Conservation (phyloP, 2,329 filamentous ascomycete species). For the Colletotrichum spaethianum region DNA sequence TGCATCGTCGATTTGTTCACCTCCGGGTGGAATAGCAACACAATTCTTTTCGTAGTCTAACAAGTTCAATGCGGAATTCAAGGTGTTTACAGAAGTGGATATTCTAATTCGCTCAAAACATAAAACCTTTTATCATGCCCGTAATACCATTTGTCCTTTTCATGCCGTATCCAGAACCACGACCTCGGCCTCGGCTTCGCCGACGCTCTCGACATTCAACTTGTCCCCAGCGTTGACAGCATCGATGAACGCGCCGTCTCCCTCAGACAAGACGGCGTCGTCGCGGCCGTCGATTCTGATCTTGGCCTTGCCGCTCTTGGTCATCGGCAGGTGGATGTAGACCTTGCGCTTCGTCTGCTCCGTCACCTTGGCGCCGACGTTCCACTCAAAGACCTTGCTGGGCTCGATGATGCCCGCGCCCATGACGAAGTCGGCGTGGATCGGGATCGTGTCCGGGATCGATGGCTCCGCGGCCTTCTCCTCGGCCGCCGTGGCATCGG, state of each 20-base stretch:
- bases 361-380: conserved; percentile 72
- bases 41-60: neutral
- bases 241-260: conserved; percentile 85
- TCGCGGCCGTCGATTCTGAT: conserved; percentile 77
- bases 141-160: conserved; percentile 25
- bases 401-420: conserved; percentile 81
- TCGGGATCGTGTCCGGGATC: conserved; percentile 79
- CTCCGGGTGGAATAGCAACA: neutral
- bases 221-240: conserved; percentile 75
- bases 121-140: neutral
- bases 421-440: conserved; percentile 90
- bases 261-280: conserved; percentile 78
- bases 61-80: neutral
- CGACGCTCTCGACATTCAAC: conserved; percentile 76
- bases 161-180: conserved; percentile 76
- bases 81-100: conserved; percentile 4
- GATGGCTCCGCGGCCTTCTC: conserved; percentile 75
- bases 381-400: conserved; percentile 78
- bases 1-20: neutral
- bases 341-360: conserved; percentile 76
- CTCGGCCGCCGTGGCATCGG: conserved; percentile 71
- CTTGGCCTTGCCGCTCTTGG: conserved; percentile 80
- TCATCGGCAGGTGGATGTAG: conserved; percentile 86
- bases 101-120: conserved; percentile 17
- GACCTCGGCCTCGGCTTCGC: conserved; percentile 79